Base-by-base conservation (phyloP, 176 grass and related monocot genomes). In the Carex myosuroides region DNA sequence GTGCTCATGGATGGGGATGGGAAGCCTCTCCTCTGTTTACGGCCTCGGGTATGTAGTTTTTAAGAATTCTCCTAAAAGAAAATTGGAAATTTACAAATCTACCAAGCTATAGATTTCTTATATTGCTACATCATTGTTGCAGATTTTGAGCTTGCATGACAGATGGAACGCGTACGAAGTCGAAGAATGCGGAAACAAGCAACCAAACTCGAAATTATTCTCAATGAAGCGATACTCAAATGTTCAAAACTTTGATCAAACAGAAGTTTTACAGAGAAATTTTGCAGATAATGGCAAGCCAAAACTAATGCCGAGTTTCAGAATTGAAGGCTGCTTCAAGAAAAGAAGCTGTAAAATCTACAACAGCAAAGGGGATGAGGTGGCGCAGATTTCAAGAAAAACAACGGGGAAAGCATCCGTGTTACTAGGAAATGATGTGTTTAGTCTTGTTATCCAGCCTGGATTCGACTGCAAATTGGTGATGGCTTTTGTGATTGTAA, bases 401-500 rank as follows among this genome's bases (percentile, higher is more conserved):
- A 82, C 37, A 17, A 48, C 4, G 20, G 79, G 14, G 86, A 78
- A 55, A 14, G 12, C 72, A 0, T 81, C 52, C 0, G 83, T 88
- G 1, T 82, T 85, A 6, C 84, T 98, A 61, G 87, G 89, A 0
- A 83, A 94, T 56, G 95, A 98, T 13, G 95, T 98, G 77, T 98
- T 95, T 93, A 98, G 67, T 88, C 88, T 98, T 60, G 64, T 86
- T 6, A 83, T 98, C 64, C 80, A 79, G 60, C 88, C 91, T 0
- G 85, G 82, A 26, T 79, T 89, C 3, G 89, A 98, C 29, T 83
- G 44, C 54, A 70, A 65, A 2, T 79, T 87, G 3, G n/a, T 95
- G 78, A 98, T 95, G 95, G 95, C 95, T 0, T 85, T 98, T 42
- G 84, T 93, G 1, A 87, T 98, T 8, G 79, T 95, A 57, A 93